phyloP scores from a whole-genome alignment of 352 stramenopile species.

The Globisporangium echinulatum region DNA sequence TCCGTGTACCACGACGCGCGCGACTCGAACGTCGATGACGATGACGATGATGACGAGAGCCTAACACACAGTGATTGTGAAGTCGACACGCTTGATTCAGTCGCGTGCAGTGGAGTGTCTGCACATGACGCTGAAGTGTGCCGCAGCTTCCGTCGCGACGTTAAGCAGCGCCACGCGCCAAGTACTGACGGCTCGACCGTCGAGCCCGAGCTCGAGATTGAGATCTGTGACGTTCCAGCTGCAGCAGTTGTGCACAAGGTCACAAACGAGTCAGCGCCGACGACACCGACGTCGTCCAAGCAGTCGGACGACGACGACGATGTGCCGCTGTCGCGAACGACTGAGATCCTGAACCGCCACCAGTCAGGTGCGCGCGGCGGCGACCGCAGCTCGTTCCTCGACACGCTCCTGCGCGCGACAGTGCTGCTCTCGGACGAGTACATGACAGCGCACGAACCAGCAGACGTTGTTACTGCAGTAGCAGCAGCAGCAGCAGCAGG shows the following conservation, averaged over 20 bases:
- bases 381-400: slow-evolving; percentile 12
- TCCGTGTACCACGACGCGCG: slow-evolving; percentile 6
- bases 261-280: not conserved
- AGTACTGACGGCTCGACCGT: slow-evolving; percentile 10
- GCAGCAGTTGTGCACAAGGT: not conserved
- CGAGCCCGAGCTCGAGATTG: slow-evolving; percentile 42
- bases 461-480: not conserved
- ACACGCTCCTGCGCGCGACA: slow-evolving; percentile 12
- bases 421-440: slow-evolving; percentile 11
- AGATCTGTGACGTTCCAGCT: slow-evolving; percentile 11
- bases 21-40: not conserved
- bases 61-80: no score
- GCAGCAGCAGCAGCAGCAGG: not conserved
- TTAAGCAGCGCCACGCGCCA: not conserved
- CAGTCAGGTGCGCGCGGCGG: slow-evolving; percentile 1
- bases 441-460: slow-evolving; percentile 14
- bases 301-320: slow-evolving; percentile 1
- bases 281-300: not conserved
- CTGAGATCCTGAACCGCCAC: slow-evolving; percentile 12
- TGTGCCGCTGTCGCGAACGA: slow-evolving; percentile 8
- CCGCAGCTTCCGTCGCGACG: not conserved
- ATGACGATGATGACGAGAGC: not conserved
- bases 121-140: not conserved
- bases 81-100: no score
- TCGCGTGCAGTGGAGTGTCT: no score